Conservation (phyloP, 2,329 filamentous ascomycete genomes). For the Dactylonectria estremocensis region DNA sequence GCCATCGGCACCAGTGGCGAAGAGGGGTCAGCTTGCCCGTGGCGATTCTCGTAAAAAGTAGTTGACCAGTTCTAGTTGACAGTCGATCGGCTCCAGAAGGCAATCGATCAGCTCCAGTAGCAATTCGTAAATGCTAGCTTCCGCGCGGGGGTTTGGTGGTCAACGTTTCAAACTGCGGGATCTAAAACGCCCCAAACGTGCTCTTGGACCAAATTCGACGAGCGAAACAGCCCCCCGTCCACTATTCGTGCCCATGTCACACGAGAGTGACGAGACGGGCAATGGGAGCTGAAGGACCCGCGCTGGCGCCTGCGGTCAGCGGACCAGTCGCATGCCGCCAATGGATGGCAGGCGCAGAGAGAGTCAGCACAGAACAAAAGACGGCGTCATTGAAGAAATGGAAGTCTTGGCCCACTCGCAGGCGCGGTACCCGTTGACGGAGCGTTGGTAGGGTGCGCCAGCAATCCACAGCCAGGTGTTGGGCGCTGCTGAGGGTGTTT, state of each 20-base stretch:
- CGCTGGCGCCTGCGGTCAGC: conserved; percentile 14
- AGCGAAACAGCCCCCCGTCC: conserved; percentile 19
- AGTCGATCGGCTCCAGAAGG: not conserved
- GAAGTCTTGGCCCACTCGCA: conserved; percentile 10
- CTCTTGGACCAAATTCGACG: conserved; percentile 20
- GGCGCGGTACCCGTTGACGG: conserved; percentile 16
- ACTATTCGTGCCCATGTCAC: conserved; percentile 7
- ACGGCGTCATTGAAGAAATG: conserved; percentile 13
- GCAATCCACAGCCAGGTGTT: not conserved
- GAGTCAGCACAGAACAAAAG: conserved; percentile 4
- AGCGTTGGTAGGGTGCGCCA: not conserved
- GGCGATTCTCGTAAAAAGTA: not conserved
- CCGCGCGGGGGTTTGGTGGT: conserved; percentile 5
- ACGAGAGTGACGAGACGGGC: conserved; percentile 13
- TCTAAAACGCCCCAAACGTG: conserved; percentile 26
- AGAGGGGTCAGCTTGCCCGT: not conserved
- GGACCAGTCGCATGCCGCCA: conserved; percentile 17
- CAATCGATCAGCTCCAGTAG: not conserved
- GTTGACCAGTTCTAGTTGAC: not conserved
- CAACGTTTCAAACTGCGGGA: conserved; percentile 31
- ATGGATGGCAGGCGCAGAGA: not conserved
- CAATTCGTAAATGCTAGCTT: not conserved
- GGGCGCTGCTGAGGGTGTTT: not conserved
- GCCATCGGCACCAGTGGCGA: not conserved
- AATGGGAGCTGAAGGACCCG: conserved; percentile 12